A percentile compares a stretch with the other conserved stretches of the same genome.
phyloP scores from a whole-genome alignment of 495 filamentous ascomycete genomes.

The Podospora anserina region DNA sequence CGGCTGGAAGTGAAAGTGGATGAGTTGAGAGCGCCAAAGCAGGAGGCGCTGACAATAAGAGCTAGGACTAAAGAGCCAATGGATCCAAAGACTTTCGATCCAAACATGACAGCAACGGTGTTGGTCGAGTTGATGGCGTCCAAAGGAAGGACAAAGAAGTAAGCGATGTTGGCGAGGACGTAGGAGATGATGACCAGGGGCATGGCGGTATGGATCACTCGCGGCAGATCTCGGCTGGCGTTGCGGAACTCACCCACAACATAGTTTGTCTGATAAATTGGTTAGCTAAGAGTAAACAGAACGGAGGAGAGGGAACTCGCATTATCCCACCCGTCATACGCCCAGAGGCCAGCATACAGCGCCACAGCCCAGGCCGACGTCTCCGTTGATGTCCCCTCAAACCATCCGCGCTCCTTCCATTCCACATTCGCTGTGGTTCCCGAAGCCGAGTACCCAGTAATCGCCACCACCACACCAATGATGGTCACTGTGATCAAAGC shows the following conservation, averaged over 20 bases:
- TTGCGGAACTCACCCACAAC: slow-evolving; percentile 95
- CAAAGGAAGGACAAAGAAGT: slow-evolving; percentile 91
- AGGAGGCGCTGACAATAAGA: slow-evolving; percentile 81
- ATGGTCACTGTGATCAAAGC: slow-evolving; percentile 84
- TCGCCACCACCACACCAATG: slow-evolving; percentile 83
- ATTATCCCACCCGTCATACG: slow-evolving; percentile 99
- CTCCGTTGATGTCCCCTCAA: slow-evolving; percentile 77
- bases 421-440: slow-evolving; percentile 69
- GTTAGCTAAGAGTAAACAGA: background rate
- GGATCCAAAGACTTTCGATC: slow-evolving; percentile 81
- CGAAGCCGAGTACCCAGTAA: slow-evolving; percentile 74
- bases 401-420: slow-evolving; percentile 88
- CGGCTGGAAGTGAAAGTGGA: slow-evolving; percentile 91
- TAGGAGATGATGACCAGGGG: slow-evolving; percentile 89
- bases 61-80: slow-evolving; percentile 81
- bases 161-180: slow-evolving; percentile 83
- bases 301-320: slow-evolving; percentile 49
- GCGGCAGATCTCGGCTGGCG: slow-evolving; percentile 82
- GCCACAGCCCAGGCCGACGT: slow-evolving; percentile 84
- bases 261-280: slow-evolving; percentile 73
- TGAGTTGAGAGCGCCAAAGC: slow-evolving; percentile 89
- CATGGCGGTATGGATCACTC: slow-evolving; percentile 96
- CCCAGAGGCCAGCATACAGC: slow-evolving; percentile 93
- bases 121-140: slow-evolving; percentile 75
- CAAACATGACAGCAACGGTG: slow-evolving; percentile 93